Percentiles rank a stretch among this genome's conserved stretches.
phyloP scores from a whole-genome alignment of 345 rosid species.

The Brassica nigra region DNA sequence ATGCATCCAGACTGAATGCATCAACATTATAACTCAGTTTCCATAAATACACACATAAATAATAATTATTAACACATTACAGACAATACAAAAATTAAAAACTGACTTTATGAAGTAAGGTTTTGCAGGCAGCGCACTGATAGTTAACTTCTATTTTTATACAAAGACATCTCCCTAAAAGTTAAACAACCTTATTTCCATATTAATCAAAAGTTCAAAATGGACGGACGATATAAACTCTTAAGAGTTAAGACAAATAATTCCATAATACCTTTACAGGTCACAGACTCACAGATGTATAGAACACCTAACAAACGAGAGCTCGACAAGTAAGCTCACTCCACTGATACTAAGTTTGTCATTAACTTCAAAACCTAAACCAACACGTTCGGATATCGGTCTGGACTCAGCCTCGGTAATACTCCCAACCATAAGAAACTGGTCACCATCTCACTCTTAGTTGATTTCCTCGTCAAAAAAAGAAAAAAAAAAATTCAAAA shows the following conservation, averaged over 20 bases:
- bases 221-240: slow-evolving; percentile 11
- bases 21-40: background rate
- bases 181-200: background rate
- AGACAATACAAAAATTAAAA: background rate
- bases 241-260: background rate
- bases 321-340: slow-evolving; percentile 5
- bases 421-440: background rate
- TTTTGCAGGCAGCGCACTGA: background rate
- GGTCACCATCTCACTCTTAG: slow-evolving; percentile 7
- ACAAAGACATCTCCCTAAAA: background rate
- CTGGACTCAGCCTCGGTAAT: background rate
- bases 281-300: background rate
- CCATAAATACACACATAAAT: background rate
- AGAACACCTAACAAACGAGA: background rate
- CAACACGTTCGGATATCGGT: background rate
- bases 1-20: background rate
- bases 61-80: background rate
- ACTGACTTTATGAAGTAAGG: background rate
- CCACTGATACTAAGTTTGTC: background rate
- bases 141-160: background rate
- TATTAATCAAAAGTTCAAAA: slow-evolving; percentile 1
- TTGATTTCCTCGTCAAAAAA: background rate
- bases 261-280: background rate
- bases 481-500: background rate
- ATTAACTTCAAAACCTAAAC: background rate